These are phyloP conservation scores for Trichoderma atroviride DNA, from an alignment of 2,329 filamentous ascomycete species.

Conservation along the genomic window DNA sequence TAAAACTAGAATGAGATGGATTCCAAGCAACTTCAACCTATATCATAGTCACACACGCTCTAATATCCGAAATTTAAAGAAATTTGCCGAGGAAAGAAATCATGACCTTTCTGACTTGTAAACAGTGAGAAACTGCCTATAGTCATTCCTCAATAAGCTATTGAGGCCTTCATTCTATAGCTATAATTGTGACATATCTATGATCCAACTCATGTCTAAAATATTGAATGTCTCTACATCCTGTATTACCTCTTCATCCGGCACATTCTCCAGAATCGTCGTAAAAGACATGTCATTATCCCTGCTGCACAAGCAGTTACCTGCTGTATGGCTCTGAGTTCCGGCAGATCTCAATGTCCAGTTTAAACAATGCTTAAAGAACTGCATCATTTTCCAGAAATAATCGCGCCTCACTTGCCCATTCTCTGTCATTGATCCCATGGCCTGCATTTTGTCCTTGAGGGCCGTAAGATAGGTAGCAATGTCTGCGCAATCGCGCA, in stretches of 20 bases:
- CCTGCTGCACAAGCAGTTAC: not conserved
- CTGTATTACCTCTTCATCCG: not conserved
- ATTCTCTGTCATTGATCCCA: not conserved
- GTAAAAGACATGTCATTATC: not conserved
- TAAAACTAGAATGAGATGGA: no score
- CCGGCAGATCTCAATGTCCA: not conserved
- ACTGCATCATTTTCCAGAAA: slow-evolving; percentile 7
- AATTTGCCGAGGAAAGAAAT: no score
- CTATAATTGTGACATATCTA: not conserved
- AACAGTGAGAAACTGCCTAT: no score
- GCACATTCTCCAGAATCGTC: not conserved
- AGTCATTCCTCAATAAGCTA: no score
- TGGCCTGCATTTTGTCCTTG: not conserved
- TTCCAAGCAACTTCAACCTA: no score
- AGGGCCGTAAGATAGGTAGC: not conserved
- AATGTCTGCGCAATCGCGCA: not conserved
- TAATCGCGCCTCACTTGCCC: not conserved
- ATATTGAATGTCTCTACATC: not conserved
- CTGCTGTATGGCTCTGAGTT: not conserved
- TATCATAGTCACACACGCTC: no score
- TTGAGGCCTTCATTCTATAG: no score
- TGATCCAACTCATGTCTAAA: not conserved
- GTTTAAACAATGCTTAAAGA: not conserved
- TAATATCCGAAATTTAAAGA: no score
- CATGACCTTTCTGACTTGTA: no score